phyloP scores from a whole-genome alignment of 345 rosid genomes.

The Abelmoschus esculentus region DNA sequence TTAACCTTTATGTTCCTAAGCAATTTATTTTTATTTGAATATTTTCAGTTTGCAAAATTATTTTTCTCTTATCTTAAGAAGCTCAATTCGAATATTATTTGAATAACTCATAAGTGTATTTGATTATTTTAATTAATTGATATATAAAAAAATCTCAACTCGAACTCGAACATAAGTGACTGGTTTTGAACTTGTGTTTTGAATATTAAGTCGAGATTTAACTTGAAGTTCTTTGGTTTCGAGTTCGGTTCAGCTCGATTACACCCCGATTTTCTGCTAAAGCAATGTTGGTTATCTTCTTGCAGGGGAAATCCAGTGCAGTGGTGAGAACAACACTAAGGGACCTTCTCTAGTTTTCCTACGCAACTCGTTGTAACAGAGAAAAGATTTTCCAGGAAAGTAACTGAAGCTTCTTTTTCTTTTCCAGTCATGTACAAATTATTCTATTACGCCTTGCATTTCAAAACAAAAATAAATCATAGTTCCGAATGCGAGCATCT shows the following conservation, averaged over 20 bases:
- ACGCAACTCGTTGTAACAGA: not conserved
- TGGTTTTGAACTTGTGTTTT: no score
- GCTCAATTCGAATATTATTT: no score
- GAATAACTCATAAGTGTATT: no score
- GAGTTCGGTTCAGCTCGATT: not conserved
- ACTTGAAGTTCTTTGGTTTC: not conserved
- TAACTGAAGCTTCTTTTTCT: not conserved
- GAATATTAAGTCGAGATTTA: not conserved
- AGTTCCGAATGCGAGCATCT: not conserved
- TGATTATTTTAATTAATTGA: no score
- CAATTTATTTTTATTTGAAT: no score
- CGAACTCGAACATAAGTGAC: no score
- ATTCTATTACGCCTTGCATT: not conserved
- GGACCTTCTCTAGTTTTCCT: not conserved
- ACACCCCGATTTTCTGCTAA: not conserved
- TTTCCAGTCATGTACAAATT: not conserved
- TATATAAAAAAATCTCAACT: no score
- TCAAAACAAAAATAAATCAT: not conserved
- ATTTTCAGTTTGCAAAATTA: no score
- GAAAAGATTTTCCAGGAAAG: not conserved
- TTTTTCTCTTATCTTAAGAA: no score
- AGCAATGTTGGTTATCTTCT: not conserved
- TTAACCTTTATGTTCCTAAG: no score
- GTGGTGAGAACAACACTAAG: constrained; percentile 1
- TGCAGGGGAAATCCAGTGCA: not conserved